Evolutionary conservation across 495 filamentous ascomycete genomes (phyloP).

Genomic region (Monascus purpureus): DNA sequence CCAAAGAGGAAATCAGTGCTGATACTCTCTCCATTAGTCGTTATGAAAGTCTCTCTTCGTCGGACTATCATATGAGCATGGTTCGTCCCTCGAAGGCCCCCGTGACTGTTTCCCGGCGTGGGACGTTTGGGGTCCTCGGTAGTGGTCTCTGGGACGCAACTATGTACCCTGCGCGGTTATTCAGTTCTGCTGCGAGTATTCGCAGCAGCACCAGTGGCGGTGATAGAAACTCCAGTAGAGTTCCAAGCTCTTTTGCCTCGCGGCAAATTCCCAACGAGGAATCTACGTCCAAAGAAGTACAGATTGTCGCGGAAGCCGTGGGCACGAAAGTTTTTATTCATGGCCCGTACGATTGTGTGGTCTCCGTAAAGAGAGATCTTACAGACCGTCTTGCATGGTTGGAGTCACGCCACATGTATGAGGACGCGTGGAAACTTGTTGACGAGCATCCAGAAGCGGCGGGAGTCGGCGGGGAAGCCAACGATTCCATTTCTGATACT

Average conservation of each 20-base stretch:
- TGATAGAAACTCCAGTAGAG: conserved; percentile 33
- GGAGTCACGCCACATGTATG: conserved; percentile 60
- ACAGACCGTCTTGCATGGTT: conserved; percentile 78
- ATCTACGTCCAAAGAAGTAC: conserved; percentile 22
- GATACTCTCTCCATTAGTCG: conserved; percentile 72
- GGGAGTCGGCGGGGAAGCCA: conserved; percentile 13
- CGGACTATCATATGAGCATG: conserved; percentile 82
- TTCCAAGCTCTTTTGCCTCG: conserved; percentile 28
- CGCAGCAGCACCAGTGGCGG: conserved; percentile 54
- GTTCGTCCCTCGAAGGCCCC: conserved; percentile 57
- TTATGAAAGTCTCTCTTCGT: conserved; percentile 72
- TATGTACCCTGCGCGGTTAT: conserved; percentile 68
- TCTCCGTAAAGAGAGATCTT: conserved; percentile 73
- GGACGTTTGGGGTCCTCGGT: conserved; percentile 52
- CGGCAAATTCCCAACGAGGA: conserved; percentile 16
- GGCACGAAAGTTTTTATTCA: conserved; percentile 92
- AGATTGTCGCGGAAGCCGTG: conserved; percentile 36
- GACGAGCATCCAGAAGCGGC: conserved; percentile 59
- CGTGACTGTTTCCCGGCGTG: conserved; percentile 44
- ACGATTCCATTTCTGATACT: conserved; percentile 43
- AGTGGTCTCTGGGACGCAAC: conserved; percentile 64
- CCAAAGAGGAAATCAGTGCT: conserved; percentile 64
- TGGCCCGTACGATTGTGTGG: conserved; percentile 87
- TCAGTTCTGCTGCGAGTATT: conserved; percentile 77
- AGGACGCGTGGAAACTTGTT: conserved; percentile 76